Conservation (phyloP, 495 filamentous ascomycete species). For the Lophiostoma macrostomum region DNA sequence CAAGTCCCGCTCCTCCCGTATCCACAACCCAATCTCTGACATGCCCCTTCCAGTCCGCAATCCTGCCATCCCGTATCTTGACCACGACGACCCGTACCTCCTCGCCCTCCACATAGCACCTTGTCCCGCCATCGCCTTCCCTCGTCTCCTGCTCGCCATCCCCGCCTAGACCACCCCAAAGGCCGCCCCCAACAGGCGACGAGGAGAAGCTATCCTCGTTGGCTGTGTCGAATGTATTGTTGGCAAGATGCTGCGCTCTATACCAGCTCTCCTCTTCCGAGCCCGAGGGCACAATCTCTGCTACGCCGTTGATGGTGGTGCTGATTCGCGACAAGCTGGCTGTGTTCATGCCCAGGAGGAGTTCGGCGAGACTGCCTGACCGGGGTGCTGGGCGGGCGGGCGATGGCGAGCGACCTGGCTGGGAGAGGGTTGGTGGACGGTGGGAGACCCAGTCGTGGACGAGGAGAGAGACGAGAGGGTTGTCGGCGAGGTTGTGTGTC, state of each 20-base stretch:
- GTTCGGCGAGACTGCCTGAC: slow-evolving; percentile 69
- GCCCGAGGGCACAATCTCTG: slow-evolving; percentile 64
- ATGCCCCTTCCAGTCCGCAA: slow-evolving; percentile 44
- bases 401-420: slow-evolving; percentile 15
- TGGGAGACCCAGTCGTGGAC: slow-evolving; percentile 99
- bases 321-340: slow-evolving; percentile 84
- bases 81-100: slow-evolving; percentile 45
- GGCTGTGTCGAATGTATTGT: slow-evolving; percentile 72
- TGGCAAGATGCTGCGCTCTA: slow-evolving; percentile 77
- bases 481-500: slow-evolving; percentile 77
- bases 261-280: slow-evolving; percentile 81
- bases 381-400: slow-evolving; percentile 50
- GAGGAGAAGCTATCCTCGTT: slow-evolving; percentile 46
- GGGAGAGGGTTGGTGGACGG: slow-evolving; percentile 73
- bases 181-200: slow-evolving; percentile 12
- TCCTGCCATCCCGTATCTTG: slow-evolving; percentile 42
- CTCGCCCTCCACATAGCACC: slow-evolving; percentile 41
- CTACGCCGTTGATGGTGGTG: slow-evolving; percentile 85
- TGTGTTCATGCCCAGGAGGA: slow-evolving; percentile 87
- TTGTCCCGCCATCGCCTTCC: slow-evolving; percentile 40
- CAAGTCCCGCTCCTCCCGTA: background rate
- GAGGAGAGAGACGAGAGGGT: slow-evolving; percentile 88
- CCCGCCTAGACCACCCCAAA: slow-evolving; percentile 17
- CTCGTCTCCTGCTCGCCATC: slow-evolving; percentile 10
- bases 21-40: slow-evolving; percentile 39